Base-by-base conservation (phyloP, 1,139 yeast species). In the Pichia sp. region DNA sequence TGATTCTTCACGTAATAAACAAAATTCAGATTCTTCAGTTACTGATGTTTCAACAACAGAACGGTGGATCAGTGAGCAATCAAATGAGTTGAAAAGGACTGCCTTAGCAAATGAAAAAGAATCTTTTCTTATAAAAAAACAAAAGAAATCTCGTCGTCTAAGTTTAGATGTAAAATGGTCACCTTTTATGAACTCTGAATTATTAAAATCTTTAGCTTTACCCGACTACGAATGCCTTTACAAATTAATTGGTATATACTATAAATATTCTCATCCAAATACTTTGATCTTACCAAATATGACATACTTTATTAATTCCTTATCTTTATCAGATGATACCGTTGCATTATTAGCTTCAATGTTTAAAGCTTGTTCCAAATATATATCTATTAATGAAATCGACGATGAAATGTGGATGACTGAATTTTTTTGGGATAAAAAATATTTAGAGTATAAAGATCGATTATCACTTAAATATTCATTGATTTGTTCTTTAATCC, bases 221-320 rank as follows among this genome's bases (percentile, higher is more conserved):
- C 83, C 83, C 1, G 49, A 62, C 10, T 64, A 70, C 65, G 52
- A 54, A 19, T 57, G 62, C 0, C 57, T 74, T 7, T 58, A 61
- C 33, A 52, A 59, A 11, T 50, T 74, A 30, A 51, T 76, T 37
- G 76, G 74, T 45, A 55, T 68, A 18, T 77, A 70, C 53, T 77
- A 72, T 53, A 62, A 66, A 33, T 70, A 68, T 50, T 59, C 65
- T 32, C 77, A 76, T 41, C 68, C 74, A 7, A 61, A 65, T 31
- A 68, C 70, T 42, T 67, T 72, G 35, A 54, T 73, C 14, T 54
- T 76, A 9, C 74, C 77, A 1, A 64, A 73, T 18, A 69, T 68
- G 43, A 48, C 56, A 3, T 50, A 61, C 5, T 60, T 74, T 27
- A 46, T 72, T 14, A 53, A 56, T 25, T 59, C 61, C 31, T 46